These are phyloP conservation scores for Vicia sativa DNA, from an alignment of 306 rosid species.

Conservation along the genomic window DNA sequence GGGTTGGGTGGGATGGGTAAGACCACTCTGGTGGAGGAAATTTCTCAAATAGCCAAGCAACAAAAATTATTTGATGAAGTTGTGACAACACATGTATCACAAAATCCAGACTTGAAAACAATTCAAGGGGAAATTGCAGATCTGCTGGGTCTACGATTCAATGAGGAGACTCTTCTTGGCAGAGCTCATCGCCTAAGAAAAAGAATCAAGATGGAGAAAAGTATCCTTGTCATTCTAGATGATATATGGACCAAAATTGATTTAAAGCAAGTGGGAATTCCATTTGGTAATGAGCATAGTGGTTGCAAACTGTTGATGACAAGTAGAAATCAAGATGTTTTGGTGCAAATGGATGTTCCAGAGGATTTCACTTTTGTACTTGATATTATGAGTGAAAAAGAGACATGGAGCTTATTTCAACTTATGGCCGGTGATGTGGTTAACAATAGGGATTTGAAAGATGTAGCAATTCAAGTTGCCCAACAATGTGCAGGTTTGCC, in stretches of 20 bases:
- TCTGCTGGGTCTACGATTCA: not conserved
- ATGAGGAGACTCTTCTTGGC: not conserved
- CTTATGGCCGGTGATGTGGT: not conserved
- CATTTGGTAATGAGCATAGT: not conserved
- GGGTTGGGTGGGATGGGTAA: not conserved
- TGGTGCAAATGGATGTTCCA: not conserved
- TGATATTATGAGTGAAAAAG: not conserved
- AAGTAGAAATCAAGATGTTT: not conserved
- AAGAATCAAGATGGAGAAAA: not conserved
- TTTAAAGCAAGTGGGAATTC: slow-evolving; percentile 4
- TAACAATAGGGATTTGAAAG: not conserved
- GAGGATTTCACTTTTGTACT: not conserved
- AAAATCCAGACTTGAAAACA: not conserved
- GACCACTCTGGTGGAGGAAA: not conserved
- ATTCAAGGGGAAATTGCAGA: slow-evolving; percentile 11
- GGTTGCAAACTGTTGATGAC: slow-evolving; percentile 4
- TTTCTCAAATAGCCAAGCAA: not conserved
- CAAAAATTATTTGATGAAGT: not conserved
- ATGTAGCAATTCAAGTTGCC: slow-evolving; percentile 2
- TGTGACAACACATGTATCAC: not conserved
- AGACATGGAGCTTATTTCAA: slow-evolving; percentile 2
- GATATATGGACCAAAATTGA: not conserved
- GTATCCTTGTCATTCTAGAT: slow-evolving; percentile 9
- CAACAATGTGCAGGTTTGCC: not conserved
- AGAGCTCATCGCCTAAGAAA: not conserved